Conservation (phyloP, 2,329 filamentous ascomycete genomes). For the Aureobasidium subglaciale region DNA sequence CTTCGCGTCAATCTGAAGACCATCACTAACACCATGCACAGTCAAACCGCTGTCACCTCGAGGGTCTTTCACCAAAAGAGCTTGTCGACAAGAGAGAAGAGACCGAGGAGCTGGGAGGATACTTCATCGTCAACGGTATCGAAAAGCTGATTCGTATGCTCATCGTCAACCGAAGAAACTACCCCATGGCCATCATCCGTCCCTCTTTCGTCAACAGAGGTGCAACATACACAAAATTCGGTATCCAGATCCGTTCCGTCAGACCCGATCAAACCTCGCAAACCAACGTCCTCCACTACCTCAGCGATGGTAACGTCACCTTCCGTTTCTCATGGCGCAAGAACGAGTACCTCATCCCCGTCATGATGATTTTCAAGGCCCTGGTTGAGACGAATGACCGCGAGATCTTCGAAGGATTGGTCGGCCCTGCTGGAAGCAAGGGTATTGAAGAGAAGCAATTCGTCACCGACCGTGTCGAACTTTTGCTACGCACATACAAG, state of each 20-base stretch:
- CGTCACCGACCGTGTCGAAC: conserved; percentile 86
- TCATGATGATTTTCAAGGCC: conserved; percentile 95
- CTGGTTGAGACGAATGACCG: conserved; percentile 92
- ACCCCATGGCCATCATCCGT: conserved; percentile 87
- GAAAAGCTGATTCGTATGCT: conserved; percentile 94
- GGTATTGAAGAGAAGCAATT: conserved; percentile 78
- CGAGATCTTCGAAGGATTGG: conserved; percentile 90
- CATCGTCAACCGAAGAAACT: conserved; percentile 84
- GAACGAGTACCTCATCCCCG: conserved; percentile 90
- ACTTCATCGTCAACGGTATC: conserved; percentile 95
- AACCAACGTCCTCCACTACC: conserved; percentile 93
- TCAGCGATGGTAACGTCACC: conserved; percentile 90
- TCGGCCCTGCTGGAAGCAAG: conserved; percentile 69
- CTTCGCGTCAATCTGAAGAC: conserved; percentile 1
- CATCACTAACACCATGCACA: conserved; percentile 31
- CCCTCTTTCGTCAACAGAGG: conserved; percentile 86
- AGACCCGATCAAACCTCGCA: conserved; percentile 97
- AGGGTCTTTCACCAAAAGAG: conserved; percentile 73
- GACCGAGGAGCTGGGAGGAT: conserved; percentile 90
- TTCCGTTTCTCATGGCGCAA: conserved; percentile 98
- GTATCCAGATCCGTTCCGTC: conserved; percentile 85
- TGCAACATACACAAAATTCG: conserved; percentile 77
- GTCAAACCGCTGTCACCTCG: conserved; percentile 86
- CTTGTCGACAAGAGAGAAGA: conserved; percentile 88
- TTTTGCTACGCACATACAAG: conserved; percentile 89